phyloP scores from a whole-genome alignment of 768 basidiomycete genomes.

The Serendipita sp. region DNA sequence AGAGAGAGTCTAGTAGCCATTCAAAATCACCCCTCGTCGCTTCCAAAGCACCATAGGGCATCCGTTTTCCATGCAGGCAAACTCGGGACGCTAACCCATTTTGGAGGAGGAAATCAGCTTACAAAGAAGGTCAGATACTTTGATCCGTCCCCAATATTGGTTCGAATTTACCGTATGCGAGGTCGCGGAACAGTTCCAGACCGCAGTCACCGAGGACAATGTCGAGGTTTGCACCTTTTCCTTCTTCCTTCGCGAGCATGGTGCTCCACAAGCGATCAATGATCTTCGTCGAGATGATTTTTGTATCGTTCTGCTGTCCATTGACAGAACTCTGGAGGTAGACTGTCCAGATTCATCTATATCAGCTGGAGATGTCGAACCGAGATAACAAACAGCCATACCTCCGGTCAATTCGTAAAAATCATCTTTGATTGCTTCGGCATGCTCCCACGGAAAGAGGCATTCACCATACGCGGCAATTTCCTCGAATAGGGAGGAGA shows the following conservation, averaged over 20 bases:
- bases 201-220: conserved; percentile 84
- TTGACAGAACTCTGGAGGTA: background rate
- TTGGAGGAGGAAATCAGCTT: conserved; percentile 91
- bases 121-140: conserved; percentile 15
- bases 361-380: background rate
- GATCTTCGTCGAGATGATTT: conserved; percentile 26
- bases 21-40: conserved; percentile 89
- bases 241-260: conserved; percentile 37
- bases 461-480: conserved; percentile 52
- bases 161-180: conserved; percentile 54
- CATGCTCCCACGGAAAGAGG: conserved; percentile 24
- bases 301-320: conserved; percentile 34
- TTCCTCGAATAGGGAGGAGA: conserved; percentile 81
- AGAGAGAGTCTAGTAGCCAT: conserved; percentile 77
- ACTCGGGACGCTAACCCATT: conserved; percentile 72
- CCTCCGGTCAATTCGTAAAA: conserved; percentile 89
- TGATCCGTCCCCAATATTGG: background rate
- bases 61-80: conserved; percentile 90
- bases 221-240: conserved; percentile 40
- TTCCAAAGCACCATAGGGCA: conserved; percentile 90
- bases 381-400: conserved; percentile 19
- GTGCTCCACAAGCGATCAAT: conserved; percentile 59
- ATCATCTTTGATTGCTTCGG: conserved; percentile 49
- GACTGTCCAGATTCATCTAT: background rate
- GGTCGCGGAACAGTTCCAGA: conserved; percentile 77